Evolutionary conservation across 768 basidiomycete species (phyloP), one percentile per base, ranked within the genome.

Genomic region (Lentinula aciculospora): DNA sequence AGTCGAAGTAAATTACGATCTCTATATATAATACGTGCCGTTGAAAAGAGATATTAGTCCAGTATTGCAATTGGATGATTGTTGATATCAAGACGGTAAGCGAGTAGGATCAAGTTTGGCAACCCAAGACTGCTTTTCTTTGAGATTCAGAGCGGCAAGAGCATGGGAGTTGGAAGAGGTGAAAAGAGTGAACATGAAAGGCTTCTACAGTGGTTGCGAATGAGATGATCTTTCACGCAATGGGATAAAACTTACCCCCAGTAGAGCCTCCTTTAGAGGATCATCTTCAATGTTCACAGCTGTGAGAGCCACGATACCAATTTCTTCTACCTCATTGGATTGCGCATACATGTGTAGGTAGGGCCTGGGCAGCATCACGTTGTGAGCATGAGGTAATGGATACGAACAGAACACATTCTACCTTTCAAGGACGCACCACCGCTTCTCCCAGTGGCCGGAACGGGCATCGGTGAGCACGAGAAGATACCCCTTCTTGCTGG

Each of bases 141-240:
- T 95, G 58, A 77, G 71, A 65, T 78, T 91, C 2, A 87, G 82
- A 32, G 94, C 92, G 8, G 90, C 87, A 9, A 97, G 79, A 36
- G 91, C 92, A 73, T 94, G 88, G 25, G 94, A 94, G 69, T 97
- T 96, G 7, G 91, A 90, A 12, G 91, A 79, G 1, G 94, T 94
- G 72, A 95, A 96, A 31, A 97, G 80, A 12, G 92, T 94, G 71
- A 97, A 95, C 13, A 87, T 88, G 70, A 85, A 88, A 32, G 79
- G 84, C 79, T 87, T 91, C 94, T 94, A 67, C 29, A 17, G 25
- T 34, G 46, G 13, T 36, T 15, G n/a, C 48, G 21, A 29, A 39
- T 39, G 40, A 34, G 55, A 49, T 58, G 34, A 29, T 17, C 56
- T 23, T 37, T 25, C n/a, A 10, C 32, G 19, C 7, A 12, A 10